Conservation (phyloP, 108 stramenopile genomes). For the Cylindrotheca fusiformis region DNA sequence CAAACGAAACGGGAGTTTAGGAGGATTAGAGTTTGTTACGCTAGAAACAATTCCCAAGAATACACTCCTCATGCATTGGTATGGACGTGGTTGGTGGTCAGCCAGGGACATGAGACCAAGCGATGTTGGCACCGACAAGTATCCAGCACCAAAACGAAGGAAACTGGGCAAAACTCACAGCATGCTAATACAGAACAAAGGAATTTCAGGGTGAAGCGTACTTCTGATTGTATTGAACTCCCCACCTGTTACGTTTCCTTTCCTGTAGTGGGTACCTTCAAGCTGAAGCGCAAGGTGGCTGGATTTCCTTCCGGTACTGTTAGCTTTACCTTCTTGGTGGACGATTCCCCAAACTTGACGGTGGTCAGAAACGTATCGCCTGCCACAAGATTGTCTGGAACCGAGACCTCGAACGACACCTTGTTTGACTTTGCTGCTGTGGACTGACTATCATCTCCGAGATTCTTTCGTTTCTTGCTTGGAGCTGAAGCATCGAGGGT, state of each 20-base stretch:
- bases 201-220: no score
- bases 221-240: no score
- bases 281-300: conserved; percentile 32
- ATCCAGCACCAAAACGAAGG: conserved; percentile 54
- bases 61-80: conserved; percentile 66
- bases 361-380: conserved; percentile 51
- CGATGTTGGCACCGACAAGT: conserved; percentile 56
- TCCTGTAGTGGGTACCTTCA: no score
- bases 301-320: conserved; percentile 44
- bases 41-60: conserved; percentile 50
- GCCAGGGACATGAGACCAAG: conserved; percentile 42
- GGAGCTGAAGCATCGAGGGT: conserved; percentile 6
- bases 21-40: conserved; percentile 62
- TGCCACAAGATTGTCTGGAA: conserved; percentile 36
- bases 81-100: conserved; percentile 65
- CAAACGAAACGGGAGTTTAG: conserved; percentile 47
- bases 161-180: no score
- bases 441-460: not conserved
- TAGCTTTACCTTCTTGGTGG: conserved; percentile 42
- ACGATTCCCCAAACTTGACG: conserved; percentile 30
- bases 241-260: no score
- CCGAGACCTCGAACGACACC: conserved; percentile 37
- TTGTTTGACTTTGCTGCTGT: conserved; percentile 5
- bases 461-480: not conserved
- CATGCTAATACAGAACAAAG: no score